Evolutionary conservation across 1,139 yeast species (phyloP), one percentile per base, ranked within the genome.

Genomic region (Suhomyces bokatorum): DNA sequence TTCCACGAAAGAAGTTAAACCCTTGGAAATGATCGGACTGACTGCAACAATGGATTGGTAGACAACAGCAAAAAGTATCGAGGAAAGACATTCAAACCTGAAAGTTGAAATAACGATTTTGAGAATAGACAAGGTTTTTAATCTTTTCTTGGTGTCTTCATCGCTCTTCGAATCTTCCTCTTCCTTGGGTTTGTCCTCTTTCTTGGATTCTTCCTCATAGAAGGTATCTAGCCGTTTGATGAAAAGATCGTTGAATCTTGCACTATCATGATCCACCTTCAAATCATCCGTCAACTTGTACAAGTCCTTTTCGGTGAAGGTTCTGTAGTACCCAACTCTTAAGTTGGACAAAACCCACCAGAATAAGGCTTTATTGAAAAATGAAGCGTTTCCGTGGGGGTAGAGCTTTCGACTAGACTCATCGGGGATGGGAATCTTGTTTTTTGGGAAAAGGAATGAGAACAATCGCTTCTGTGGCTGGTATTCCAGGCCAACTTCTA

Each of bases 321-420:
- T 82, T 54, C 95, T 73, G 45, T 74, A 73, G 58, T 86, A 87
- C 1, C 95, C 95, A 3, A 77, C 78, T 32, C 66, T 70, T 56
- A 85, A 55, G 3, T 84, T 48, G 0, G 88, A 87, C 14, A 65
- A 49, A 34, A 83, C 69, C 93, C 93, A 85, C 60, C 73, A 63
- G 53, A 80, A 80, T 37, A 81, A 75, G 0, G 66, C 14, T 32
- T 58, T 54, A 5, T 66, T 65, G 11, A 75, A 35, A 14, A 63
- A 37, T 44, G 68, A 73, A 3, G 73, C 68, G 3, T 52, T 48
- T 6, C 46, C 40, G 35, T 50, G 59, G 0, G 83, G 84, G 53
- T 66, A 78, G 2, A 55, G 59, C 17, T 53, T 59, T 45, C 87
- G 61, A 50, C 82, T 85, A 3, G 72, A 73, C 14, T 74, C 76